A percentile compares a stretch with the other conserved stretches of the same genome.
phyloP scores from a whole-genome alignment of 345 rosid species.

The Eucalyptus shirleyi region DNA sequence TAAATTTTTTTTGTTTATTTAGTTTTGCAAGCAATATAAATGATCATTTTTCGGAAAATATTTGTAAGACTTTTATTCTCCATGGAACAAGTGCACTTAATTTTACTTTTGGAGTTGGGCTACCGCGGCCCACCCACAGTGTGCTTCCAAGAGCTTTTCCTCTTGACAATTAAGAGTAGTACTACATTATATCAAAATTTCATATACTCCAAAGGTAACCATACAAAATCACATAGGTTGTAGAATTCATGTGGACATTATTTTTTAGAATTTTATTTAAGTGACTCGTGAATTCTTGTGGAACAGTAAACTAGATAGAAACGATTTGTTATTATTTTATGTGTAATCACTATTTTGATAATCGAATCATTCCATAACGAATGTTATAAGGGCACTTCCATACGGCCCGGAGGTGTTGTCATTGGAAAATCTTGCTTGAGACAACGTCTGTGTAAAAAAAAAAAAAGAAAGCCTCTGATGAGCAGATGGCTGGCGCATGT shows the following conservation, averaged over 20 bases:
- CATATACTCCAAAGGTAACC: background rate
- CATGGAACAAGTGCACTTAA: fast-evolving
- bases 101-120: background rate
- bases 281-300: background rate
- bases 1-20: too few species aligned
- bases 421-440: background rate
- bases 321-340: too few species aligned
- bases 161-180: background rate
- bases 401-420: background rate
- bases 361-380: background rate
- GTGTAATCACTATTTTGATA: background rate
- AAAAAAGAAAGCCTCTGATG: background rate
- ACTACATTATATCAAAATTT: too few species aligned
- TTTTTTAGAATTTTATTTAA: too few species aligned
- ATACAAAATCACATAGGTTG: background rate
- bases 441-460: background rate
- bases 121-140: fast-evolving
- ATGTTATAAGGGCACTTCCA: background rate
- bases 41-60: background rate
- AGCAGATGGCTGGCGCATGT: background rate
- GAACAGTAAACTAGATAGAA: too few species aligned
- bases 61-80: background rate
- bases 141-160: background rate
- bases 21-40: too few species aligned
- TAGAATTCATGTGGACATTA: background rate